phyloP scores from a whole-genome alignment of 2,329 filamentous ascomycete species.

The Cadophora malorum region DNA sequence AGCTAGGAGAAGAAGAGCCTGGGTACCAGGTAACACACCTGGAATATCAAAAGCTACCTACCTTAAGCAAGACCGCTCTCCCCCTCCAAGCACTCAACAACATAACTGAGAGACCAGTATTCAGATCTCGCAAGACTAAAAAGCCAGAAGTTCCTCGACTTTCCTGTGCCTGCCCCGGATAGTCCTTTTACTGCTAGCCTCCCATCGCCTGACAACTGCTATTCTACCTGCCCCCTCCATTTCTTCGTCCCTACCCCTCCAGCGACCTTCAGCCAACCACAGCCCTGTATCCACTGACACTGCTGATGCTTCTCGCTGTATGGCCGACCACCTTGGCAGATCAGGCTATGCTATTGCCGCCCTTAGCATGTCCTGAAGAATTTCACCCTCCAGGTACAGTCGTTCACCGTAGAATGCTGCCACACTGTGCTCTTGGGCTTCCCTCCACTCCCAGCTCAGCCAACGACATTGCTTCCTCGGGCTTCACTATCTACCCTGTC shows the following conservation, averaged over 20 bases:
- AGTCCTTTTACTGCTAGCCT: no score
- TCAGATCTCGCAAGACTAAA: no score
- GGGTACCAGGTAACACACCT: no score
- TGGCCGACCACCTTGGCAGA: constrained; percentile 3
- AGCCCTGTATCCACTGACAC: constrained; percentile 9
- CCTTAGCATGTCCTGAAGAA: not conserved
- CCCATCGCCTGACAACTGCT: not conserved
- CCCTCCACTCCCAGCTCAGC: not conserved
- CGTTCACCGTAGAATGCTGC: constrained; percentile 3
- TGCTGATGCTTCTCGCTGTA: constrained; percentile 8
- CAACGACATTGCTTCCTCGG: constrained; percentile 10
- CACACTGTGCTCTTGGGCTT: not conserved
- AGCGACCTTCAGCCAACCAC: constrained; percentile 11
- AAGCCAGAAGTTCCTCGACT: no score
- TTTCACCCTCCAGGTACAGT: constrained; percentile 12
- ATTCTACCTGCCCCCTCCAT: not conserved
- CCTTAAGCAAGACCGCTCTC: no score
- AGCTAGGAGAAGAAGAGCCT: no score
- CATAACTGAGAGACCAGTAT: no score
- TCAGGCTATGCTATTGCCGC: constrained; percentile 14
- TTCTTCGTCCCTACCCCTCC: not conserved
- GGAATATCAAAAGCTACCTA: no score
- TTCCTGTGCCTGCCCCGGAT: no score
- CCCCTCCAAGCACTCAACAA: no score
- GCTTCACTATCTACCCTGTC: not conserved